These are phyloP conservation scores for Aspergillus sp. DNA, from an alignment of 2,329 filamentous ascomycete genomes.

Conservation along the genomic window DNA sequence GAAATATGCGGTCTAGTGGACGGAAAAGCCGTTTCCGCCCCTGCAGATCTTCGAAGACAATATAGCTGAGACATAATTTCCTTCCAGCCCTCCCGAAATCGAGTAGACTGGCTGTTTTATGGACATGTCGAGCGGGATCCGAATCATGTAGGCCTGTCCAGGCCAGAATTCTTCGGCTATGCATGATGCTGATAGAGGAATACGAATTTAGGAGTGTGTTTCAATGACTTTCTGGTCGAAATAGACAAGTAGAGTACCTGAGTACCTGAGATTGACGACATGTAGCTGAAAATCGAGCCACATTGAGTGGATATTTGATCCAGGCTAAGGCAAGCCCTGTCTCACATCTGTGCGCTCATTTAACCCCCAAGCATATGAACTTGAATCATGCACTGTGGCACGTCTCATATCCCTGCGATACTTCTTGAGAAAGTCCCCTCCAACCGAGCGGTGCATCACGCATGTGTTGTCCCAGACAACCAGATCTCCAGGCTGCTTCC, in stretches of 20 bases:
- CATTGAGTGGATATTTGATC: no score
- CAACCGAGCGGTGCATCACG: conserved; percentile 20
- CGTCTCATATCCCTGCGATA: conserved; percentile 54
- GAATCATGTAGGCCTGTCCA: no score
- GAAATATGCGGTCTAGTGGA: not conserved
- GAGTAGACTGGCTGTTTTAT: not conserved
- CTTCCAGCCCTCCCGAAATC: not conserved
- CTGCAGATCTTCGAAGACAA: not conserved
- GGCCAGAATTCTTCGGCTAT: no score
- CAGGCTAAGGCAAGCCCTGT: not conserved
- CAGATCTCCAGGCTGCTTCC: conserved; percentile 1
- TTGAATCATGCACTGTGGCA: conserved; percentile 54
- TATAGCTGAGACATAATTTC: not conserved
- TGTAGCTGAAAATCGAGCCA: no score
- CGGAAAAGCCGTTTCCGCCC: not conserved
- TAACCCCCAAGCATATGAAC: conserved; percentile 41
- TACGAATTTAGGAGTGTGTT: no score
- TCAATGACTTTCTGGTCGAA: no score
- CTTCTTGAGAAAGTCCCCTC: conserved; percentile 47
- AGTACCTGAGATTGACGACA: no score
- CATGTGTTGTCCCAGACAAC: conserved; percentile 3
- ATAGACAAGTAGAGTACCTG: no score
- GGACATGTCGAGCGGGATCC: not conserved
- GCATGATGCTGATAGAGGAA: no score
- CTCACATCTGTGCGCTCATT: conserved; percentile 28